These are phyloP conservation scores for Didymellaceae sp. DNA, from an alignment of 2,329 filamentous ascomycete genomes.

Conservation along the genomic window DNA sequence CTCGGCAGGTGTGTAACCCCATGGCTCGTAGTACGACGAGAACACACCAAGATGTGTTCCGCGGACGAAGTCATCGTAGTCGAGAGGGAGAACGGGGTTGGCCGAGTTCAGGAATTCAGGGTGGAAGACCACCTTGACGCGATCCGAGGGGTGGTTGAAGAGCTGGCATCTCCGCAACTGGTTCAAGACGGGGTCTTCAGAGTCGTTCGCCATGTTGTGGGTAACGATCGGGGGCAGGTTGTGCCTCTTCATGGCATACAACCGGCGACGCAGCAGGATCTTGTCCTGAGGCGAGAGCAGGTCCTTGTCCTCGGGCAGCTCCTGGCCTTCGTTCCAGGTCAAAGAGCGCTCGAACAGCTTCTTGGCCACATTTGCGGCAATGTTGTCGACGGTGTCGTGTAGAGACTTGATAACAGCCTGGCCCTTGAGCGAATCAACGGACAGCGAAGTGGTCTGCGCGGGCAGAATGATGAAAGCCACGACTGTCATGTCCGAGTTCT, in stretches of 20 bases:
- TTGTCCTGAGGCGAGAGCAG: constrained; percentile 91
- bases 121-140: constrained; percentile 98
- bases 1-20: constrained; percentile 98
- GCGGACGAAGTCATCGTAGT: constrained; percentile 98
- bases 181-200: constrained; percentile 92
- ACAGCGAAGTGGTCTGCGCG: constrained; percentile 91
- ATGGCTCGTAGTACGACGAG: constrained; percentile 97
- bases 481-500: constrained; percentile 88
- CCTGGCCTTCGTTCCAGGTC: constrained; percentile 93
- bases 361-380: constrained; percentile 89
- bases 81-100: constrained; percentile 91
- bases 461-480: constrained; percentile 99
- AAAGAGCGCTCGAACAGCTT: constrained; percentile 94
- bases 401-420: constrained; percentile 98
- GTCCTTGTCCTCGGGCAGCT: constrained; percentile 95
- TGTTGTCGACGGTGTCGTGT: constrained; percentile 88
- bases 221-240: constrained; percentile 93
- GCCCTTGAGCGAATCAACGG: constrained; percentile 93
- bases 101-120: constrained; percentile 96
- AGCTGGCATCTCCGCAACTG: constrained; percentile 95
- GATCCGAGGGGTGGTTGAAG: constrained; percentile 93
- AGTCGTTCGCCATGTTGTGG: constrained; percentile 97
- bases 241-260: constrained; percentile 96
- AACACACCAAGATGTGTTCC: constrained; percentile 96
- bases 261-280: constrained; percentile 84